Conservation (phyloP, 2,329 filamentous ascomycete genomes). For the Bertia moriformis region DNA sequence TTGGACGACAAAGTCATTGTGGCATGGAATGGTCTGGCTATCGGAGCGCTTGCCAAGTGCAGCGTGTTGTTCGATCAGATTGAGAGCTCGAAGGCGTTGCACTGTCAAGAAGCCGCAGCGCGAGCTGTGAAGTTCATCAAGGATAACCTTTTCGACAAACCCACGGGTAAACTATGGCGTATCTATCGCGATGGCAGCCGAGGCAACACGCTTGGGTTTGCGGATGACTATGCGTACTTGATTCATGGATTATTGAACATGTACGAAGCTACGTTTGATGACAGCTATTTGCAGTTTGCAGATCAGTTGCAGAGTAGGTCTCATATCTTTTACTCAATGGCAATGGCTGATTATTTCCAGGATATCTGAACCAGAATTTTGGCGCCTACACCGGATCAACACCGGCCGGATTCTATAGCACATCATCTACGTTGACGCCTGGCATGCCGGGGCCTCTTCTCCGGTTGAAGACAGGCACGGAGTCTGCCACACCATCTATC, state of each 20-base stretch:
- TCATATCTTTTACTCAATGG: not conserved
- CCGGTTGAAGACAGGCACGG: conserved; percentile 37
- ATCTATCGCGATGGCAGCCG: conserved; percentile 40
- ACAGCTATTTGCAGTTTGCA: conserved; percentile 43
- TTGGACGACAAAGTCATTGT: conserved; percentile 57
- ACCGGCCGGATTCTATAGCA: not conserved
- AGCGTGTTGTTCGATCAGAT: conserved; percentile 34
- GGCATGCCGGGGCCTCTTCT: conserved; percentile 30
- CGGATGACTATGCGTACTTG: conserved; percentile 58
- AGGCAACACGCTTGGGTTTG: conserved; percentile 46
- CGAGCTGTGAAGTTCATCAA: conserved; percentile 43
- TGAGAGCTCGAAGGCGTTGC: conserved; percentile 28
- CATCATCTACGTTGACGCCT: conserved; percentile 37
- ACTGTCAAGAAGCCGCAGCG: conserved; percentile 38
- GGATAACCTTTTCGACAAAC: conserved; percentile 36
- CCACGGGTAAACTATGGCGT: conserved; percentile 36
- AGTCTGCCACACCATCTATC: conserved; percentile 49
- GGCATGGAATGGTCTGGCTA: conserved; percentile 54
- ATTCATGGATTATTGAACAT: conserved; percentile 45
- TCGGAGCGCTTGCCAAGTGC: conserved; percentile 45
- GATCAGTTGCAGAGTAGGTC: conserved; percentile 40
- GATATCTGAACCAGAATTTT: conserved; percentile 31
- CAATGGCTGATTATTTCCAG: conserved; percentile 9
- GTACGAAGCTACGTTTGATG: conserved; percentile 49
- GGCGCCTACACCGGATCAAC: not conserved